phyloP scores from a whole-genome alignment of 2,329 filamentous ascomycete species.

The Helminthosporium solani region DNA sequence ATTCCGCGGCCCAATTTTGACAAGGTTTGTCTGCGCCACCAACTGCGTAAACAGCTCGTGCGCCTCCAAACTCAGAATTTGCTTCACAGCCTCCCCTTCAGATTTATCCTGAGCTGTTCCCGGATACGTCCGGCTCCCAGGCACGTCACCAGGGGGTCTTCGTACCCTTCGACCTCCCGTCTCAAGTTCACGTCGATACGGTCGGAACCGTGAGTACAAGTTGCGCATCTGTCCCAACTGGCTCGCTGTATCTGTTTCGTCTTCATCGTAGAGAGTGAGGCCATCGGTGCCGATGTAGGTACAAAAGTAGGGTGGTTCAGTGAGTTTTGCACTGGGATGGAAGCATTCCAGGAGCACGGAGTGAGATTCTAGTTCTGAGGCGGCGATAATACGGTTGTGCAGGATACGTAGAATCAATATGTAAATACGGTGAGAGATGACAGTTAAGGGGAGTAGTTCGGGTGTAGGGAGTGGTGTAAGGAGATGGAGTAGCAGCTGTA shows the following conservation, averaged over 20 bases:
- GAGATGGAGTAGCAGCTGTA: constrained; percentile 46
- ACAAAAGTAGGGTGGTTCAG: constrained; percentile 69
- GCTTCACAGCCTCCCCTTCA: constrained; percentile 52
- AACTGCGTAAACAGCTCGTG: constrained; percentile 75
- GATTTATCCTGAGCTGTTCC: constrained; percentile 28
- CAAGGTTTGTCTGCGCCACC: constrained; percentile 66
- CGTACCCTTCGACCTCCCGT: constrained; percentile 35
- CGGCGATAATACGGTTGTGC: constrained; percentile 62
- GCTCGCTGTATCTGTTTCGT: constrained; percentile 22
- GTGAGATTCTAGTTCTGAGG: constrained; percentile 60
- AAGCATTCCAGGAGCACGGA: constrained; percentile 77
- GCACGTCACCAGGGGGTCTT: constrained; percentile 50
- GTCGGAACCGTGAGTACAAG: constrained; percentile 71
- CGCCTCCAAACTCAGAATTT: constrained; percentile 65
- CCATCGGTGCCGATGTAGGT: constrained; percentile 65
- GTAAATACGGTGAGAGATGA: constrained; percentile 64
- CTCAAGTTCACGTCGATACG: constrained; percentile 59
- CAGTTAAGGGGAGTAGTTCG: constrained; percentile 54
- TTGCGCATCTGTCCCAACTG: constrained; percentile 52
- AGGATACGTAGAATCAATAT: constrained; percentile 63
- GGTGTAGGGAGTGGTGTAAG: constrained; percentile 45
- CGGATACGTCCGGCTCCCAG: constrained; percentile 46
- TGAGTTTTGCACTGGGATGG: constrained; percentile 68
- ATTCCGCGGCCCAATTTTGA: constrained; percentile 62
- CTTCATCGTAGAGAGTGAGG: constrained; percentile 48